Conservation (phyloP, 805 yeast genomes). For the Kodamaea restingae region DNA sequence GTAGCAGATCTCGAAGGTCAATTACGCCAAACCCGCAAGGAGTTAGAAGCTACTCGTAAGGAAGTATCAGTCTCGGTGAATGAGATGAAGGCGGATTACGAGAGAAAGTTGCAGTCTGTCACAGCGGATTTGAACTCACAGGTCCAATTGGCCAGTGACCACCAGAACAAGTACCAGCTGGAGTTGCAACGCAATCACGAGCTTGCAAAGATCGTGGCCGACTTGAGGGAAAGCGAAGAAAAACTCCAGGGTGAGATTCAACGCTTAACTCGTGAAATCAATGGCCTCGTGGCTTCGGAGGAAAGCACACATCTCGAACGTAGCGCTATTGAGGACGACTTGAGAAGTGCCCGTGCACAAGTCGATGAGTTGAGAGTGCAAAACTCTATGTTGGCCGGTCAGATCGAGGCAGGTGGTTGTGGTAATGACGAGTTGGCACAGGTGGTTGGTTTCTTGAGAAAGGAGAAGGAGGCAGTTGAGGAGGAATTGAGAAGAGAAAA, state of each 20-base stretch:
- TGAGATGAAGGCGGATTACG: conserved; percentile 28
- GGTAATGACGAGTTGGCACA: conserved; percentile 33
- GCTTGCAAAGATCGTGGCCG: conserved; percentile 33
- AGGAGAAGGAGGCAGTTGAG: conserved; percentile 69
- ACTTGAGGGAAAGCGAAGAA: conserved; percentile 14
- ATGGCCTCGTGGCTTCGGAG: conserved; percentile 13
- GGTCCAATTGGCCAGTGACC: conserved; percentile 41
- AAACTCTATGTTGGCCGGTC: conserved; percentile 63
- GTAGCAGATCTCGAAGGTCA: conserved; percentile 1
- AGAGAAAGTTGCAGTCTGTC: conserved; percentile 24
- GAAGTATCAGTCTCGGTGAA: conserved; percentile 23
- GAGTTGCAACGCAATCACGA: conserved; percentile 55
- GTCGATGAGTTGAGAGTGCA: conserved; percentile 60
- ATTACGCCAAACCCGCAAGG: conserved; percentile 13
- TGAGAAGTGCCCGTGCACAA: conserved; percentile 42
- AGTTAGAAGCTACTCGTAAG: conserved; percentile 18
- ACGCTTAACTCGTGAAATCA: conserved; percentile 7
- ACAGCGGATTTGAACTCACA: conserved; percentile 38
- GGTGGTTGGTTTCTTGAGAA: conserved; percentile 59
- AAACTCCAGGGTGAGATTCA: conserved; percentile 7
- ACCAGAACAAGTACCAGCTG: conserved; percentile 51
- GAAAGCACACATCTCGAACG: conserved; percentile 20
- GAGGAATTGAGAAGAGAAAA: conserved; percentile 34
- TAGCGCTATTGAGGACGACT: conserved; percentile 24
- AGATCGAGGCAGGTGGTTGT: conserved; percentile 31